Percentiles rank a stretch among this genome's conserved stretches.
Evolutionary conservation across 208 protist genomes (phyloP).

Genomic region (Wallacemonas rigidus): DNA sequence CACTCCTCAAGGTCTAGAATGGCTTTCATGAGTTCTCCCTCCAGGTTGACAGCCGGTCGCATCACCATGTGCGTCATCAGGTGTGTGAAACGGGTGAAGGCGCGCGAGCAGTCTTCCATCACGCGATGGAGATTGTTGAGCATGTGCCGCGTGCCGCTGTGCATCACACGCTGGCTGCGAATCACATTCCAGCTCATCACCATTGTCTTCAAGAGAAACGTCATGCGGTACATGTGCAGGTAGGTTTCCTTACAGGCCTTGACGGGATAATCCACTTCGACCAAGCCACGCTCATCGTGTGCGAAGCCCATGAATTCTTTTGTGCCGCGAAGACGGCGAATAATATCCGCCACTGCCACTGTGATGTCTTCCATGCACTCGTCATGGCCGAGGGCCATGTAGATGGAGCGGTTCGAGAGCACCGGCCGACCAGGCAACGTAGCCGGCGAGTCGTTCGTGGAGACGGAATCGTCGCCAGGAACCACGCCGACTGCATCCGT

Average conservation of each 20-base stretch:
- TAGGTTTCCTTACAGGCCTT: slow-evolving; percentile 69
- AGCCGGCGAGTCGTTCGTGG: neutral
- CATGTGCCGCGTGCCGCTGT: slow-evolving; percentile 53
- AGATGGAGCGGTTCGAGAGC: slow-evolving; percentile 56
- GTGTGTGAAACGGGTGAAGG: slow-evolving; percentile 66
- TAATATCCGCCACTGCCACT: slow-evolving; percentile 47
- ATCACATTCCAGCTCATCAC: slow-evolving; percentile 84
- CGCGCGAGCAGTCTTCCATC: slow-evolving; percentile 50
- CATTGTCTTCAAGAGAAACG: slow-evolving; percentile 79
- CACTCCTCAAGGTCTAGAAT: slow-evolving; percentile 69
- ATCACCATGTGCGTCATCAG: slow-evolving; percentile 74
- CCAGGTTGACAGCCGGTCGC: slow-evolving; percentile 58
- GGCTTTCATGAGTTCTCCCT: slow-evolving; percentile 72
- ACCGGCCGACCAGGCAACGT: slow-evolving; percentile 7
- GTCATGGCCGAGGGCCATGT: slow-evolving; percentile 48
- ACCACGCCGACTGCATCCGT: neutral
- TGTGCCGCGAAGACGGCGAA: slow-evolving; percentile 59
- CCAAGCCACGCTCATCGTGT: slow-evolving; percentile 68
- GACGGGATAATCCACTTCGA: slow-evolving; percentile 73
- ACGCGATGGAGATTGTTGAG: slow-evolving; percentile 67
- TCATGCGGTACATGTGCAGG: slow-evolving; percentile 78
- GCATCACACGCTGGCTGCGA: slow-evolving; percentile 61
- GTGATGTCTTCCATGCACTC: slow-evolving; percentile 52
- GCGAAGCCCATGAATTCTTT: slow-evolving; percentile 82
- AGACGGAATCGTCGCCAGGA: neutral